A percentile compares a stretch with the other conserved stretches of the same genome.
phyloP scores from a whole-genome alignment of 2,329 filamentous ascomycete genomes.

The Pestalotiopsis sp. region DNA sequence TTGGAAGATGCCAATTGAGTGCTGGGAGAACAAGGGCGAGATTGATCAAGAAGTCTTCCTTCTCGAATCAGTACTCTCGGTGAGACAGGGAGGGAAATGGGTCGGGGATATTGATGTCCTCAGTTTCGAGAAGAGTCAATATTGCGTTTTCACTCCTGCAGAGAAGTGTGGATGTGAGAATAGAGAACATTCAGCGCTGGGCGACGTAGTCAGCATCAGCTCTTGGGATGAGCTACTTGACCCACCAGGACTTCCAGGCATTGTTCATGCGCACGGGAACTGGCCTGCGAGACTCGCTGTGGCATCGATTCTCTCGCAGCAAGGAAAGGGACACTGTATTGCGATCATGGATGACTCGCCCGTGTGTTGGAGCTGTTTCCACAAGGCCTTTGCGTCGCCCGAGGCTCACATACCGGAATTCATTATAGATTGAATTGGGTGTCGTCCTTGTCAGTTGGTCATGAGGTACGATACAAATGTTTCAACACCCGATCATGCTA shows the following conservation, averaged over 20 bases:
- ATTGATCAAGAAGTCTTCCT: background rate
- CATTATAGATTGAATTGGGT: background rate
- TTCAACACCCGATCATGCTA: too few relatives aligned
- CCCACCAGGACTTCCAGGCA: background rate
- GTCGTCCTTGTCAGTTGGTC: too few relatives aligned
- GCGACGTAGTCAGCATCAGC: background rate
- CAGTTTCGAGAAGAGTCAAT: background rate
- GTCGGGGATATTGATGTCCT: background rate
- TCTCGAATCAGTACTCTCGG: background rate
- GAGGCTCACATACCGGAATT: background rate
- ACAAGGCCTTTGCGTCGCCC: background rate
- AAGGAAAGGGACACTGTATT: background rate
- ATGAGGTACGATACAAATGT: too few relatives aligned
- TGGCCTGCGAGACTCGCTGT: background rate
- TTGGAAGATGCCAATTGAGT: background rate
- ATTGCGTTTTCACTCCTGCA: background rate
- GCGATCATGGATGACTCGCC: background rate
- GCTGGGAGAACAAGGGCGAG: background rate
- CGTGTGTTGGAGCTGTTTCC: background rate
- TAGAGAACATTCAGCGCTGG: background rate
- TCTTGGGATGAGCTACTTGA: background rate
- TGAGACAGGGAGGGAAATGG: background rate
- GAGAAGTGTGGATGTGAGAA: background rate
- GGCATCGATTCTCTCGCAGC: background rate
- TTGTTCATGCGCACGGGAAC: background rate